Conservation (phyloP, 78 protist genomes). For the Dictyostelium brefeldianum region DNA sequence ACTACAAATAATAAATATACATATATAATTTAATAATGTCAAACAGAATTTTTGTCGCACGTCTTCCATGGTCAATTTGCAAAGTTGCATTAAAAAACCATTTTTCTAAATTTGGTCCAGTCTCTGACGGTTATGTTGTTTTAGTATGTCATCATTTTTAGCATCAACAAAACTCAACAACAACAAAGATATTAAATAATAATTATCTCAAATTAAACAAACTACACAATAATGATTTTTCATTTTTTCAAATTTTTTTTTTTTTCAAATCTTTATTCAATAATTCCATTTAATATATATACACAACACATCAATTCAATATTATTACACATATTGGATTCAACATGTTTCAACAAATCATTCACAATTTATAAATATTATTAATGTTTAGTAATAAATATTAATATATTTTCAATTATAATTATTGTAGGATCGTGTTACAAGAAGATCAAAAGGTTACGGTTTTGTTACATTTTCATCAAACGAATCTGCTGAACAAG, state of each 20-base stretch:
- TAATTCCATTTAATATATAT: background rate
- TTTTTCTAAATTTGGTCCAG: constrained; percentile 68
- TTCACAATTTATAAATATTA: too few species aligned
- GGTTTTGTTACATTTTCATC: constrained; percentile 52
- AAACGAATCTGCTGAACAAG: constrained; percentile 37
- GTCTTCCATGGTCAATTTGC: constrained; percentile 81
- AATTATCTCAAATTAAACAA: too few species aligned
- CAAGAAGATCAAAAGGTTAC: constrained; percentile 75
- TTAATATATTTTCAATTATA: background rate
- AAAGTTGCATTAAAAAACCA: constrained; percentile 72
- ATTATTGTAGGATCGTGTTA: constrained; percentile 59
- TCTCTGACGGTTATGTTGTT: constrained; percentile 66
- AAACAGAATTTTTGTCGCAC: constrained; percentile 73
- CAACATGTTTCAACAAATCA: background rate
- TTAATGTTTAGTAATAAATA: background rate
- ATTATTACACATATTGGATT: too few species aligned
- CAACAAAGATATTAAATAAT: too few species aligned
- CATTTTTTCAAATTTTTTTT: background rate
- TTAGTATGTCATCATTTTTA: constrained; percentile 17
- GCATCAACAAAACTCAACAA: background rate
- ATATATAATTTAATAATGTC: constrained; percentile 47
- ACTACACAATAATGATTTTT: background rate
- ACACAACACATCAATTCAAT: background rate
- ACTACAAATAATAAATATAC: background rate
- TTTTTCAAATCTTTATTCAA: background rate